Conservation (phyloP, 495 filamentous ascomycete species). For the Cercophora samala region DNA sequence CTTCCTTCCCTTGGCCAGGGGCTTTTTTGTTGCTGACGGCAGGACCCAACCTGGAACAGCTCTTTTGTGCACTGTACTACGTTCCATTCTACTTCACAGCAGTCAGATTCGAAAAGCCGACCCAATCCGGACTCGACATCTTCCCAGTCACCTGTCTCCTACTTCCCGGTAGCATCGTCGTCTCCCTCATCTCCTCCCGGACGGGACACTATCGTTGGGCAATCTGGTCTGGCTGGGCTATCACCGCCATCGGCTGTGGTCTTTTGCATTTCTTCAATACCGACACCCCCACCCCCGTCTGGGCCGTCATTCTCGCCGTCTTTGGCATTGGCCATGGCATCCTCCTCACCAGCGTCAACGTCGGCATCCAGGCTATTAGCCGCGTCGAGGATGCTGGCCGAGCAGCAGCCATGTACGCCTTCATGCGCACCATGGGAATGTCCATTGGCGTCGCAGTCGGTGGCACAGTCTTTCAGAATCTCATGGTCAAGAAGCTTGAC, state of each 20-base stretch:
- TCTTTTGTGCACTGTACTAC: conserved; percentile 51
- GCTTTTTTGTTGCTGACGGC: conserved; percentile 29
- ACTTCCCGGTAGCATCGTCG: conserved; percentile 42
- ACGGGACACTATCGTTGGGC: conserved; percentile 53
- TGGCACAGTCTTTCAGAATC: conserved; percentile 59
- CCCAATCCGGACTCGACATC: conserved; percentile 47
- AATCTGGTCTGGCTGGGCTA: conserved; percentile 56
- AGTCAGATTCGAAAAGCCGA: conserved; percentile 52
- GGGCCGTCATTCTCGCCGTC: conserved; percentile 53
- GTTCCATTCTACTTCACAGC: conserved; percentile 64
- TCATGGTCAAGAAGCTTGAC: conserved; percentile 46
- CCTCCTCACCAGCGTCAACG: conserved; percentile 49
- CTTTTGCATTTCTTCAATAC: conserved; percentile 46
- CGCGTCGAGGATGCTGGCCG: conserved; percentile 49
- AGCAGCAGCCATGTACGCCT: conserved; percentile 57
- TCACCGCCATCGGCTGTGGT: conserved; percentile 48
- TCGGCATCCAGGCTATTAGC: conserved; percentile 53
- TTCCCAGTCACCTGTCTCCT: conserved; percentile 33
- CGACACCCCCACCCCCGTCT: conserved; percentile 44
- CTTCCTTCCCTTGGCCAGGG: conserved; percentile 36
- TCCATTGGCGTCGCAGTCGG: conserved; percentile 61
- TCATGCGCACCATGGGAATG: conserved; percentile 60
- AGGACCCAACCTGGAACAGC: conserved; percentile 20
- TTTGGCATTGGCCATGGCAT: conserved; percentile 54
- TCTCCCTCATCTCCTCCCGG: conserved; percentile 47